Percentiles rank a stretch among this genome's conserved stretches.
Evolutionary conservation across 2,329 filamentous ascomycete genomes (phyloP).

Genomic region (Trichoderma asperellum): DNA sequence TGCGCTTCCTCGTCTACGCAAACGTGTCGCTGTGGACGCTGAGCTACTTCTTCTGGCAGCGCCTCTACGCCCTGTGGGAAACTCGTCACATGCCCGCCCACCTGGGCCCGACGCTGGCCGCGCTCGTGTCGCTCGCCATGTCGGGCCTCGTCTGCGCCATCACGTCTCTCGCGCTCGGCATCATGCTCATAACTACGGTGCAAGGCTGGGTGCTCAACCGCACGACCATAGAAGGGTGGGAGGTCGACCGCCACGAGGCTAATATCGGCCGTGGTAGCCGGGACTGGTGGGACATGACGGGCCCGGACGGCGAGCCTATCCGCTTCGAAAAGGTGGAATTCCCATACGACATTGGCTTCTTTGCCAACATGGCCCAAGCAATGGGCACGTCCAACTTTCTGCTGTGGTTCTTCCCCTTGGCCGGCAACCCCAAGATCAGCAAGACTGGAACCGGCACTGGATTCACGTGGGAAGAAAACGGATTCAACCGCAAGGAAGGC

Average conservation of each 20-base stretch:
- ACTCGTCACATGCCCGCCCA: slow-evolving; percentile 72
- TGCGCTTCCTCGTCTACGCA: slow-evolving; percentile 75
- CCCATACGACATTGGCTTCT: slow-evolving; percentile 80
- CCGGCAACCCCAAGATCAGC: slow-evolving; percentile 52
- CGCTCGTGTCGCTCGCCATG: slow-evolving; percentile 64
- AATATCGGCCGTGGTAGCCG: slow-evolving; percentile 53
- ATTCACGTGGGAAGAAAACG: slow-evolving; percentile 74
- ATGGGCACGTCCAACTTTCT: slow-evolving; percentile 72
- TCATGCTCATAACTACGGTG: slow-evolving; percentile 67
- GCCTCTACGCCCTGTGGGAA: slow-evolving; percentile 64
- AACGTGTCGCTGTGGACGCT: slow-evolving; percentile 68
- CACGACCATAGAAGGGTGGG: slow-evolving; percentile 83
- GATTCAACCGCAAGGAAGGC: slow-evolving; percentile 67
- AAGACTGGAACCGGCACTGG: slow-evolving; percentile 48
- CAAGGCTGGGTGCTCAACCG: slow-evolving; percentile 68
- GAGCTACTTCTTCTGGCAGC: slow-evolving; percentile 61
- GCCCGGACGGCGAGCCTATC: slow-evolving; percentile 46
- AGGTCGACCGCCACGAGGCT: slow-evolving; percentile 65
- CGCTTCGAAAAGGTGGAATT: slow-evolving; percentile 71
- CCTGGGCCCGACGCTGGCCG: slow-evolving; percentile 66
- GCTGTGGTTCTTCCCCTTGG: slow-evolving; percentile 71
- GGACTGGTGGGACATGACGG: slow-evolving; percentile 50
- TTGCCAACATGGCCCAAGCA: slow-evolving; percentile 71
- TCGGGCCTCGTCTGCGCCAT: slow-evolving; percentile 61
- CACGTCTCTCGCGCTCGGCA: slow-evolving; percentile 62